Conservation (phyloP, 2,329 filamentous ascomycete species). For the Cladorrhinum sp. region DNA sequence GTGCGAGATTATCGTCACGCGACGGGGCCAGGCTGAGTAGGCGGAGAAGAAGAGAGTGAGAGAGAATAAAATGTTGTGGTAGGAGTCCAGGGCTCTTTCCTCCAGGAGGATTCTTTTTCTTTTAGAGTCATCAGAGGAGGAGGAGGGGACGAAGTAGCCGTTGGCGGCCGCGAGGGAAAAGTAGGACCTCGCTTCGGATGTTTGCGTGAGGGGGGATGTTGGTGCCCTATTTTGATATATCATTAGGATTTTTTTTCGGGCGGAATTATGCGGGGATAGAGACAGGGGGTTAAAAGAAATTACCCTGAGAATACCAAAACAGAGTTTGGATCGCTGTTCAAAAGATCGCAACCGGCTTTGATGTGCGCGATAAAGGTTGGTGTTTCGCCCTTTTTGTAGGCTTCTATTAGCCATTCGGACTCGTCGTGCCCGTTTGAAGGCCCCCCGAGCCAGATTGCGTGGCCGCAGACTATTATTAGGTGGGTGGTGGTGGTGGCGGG, state of each 20-base stretch:
- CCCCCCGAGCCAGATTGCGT: conserved; percentile 71
- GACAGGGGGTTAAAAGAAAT: background rate
- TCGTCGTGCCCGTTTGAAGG: conserved; percentile 51
- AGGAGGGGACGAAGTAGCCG: conserved; percentile 43
- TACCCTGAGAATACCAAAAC: conserved; percentile 73
- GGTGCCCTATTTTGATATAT: background rate
- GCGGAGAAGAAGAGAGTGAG: conserved; percentile 58
- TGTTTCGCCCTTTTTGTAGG: conserved; percentile 75
- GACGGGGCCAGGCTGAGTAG: conserved; percentile 56
- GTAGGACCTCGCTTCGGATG: conserved; percentile 65
- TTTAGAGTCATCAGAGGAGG: no score
- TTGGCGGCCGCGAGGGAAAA: conserved; percentile 49
- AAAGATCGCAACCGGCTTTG: conserved; percentile 56
- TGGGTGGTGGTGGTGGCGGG: conserved; percentile 39
- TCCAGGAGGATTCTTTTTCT: conserved; percentile 63
- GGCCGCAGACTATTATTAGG: conserved; percentile 79
- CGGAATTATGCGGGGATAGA: conserved; percentile 50
- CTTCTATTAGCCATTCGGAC: conserved; percentile 68
- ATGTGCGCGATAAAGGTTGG: conserved; percentile 77
- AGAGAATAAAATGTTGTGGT: conserved; percentile 79
- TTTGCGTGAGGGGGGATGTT: conserved; percentile 49
- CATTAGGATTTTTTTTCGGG: conserved; percentile 54
- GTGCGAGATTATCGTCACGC: conserved; percentile 65
- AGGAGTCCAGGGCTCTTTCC: conserved; percentile 75
- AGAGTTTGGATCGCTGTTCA: conserved; percentile 45